Evolutionary conservation across 1,284 basidiomycete genomes (phyloP).

Genomic region (Ceratobasidium sp.): DNA sequence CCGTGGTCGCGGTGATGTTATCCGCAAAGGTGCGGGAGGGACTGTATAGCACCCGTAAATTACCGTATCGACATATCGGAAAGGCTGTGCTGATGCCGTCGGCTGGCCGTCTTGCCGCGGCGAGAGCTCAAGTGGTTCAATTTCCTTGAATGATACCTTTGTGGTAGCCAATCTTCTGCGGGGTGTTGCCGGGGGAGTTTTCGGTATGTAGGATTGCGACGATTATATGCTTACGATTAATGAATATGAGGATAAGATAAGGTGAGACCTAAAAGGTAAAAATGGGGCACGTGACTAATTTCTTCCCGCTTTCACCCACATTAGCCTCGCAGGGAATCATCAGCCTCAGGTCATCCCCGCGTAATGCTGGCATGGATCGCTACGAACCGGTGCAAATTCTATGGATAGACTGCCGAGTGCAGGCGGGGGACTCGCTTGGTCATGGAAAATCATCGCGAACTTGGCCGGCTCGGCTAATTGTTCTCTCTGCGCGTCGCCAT

Average conservation of each 20-base stretch:
- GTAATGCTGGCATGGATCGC: neutral
- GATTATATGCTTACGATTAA: too few species aligned
- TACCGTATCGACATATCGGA: neutral
- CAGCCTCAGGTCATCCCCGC: neutral
- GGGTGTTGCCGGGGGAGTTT: too few species aligned
- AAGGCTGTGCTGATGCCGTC: constrained; percentile 18
- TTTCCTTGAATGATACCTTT: too few species aligned
- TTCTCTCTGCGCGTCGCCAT: constrained; percentile 11
- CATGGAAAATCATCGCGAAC: constrained; percentile 16
- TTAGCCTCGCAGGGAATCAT: neutral
- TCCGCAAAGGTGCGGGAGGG: too few species aligned
- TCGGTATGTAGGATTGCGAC: too few species aligned
- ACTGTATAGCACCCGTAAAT: too few species aligned
- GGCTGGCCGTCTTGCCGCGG: constrained; percentile 24
- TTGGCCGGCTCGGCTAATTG: constrained; percentile 34
- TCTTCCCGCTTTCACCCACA: neutral
- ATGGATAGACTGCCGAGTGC: constrained; percentile 25
- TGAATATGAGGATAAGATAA: too few species aligned
- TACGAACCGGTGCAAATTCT: constrained; percentile 6
- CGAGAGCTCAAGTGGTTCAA: neutral
- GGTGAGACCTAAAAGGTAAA: too few species aligned
- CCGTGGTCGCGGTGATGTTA: too few species aligned
- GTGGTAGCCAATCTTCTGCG: too few species aligned
- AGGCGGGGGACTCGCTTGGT: constrained; percentile 14
- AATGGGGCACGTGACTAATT: neutral